phyloP scores from a whole-genome alignment of 2,329 filamentous ascomycete species.

The Neobulgaria alba region DNA sequence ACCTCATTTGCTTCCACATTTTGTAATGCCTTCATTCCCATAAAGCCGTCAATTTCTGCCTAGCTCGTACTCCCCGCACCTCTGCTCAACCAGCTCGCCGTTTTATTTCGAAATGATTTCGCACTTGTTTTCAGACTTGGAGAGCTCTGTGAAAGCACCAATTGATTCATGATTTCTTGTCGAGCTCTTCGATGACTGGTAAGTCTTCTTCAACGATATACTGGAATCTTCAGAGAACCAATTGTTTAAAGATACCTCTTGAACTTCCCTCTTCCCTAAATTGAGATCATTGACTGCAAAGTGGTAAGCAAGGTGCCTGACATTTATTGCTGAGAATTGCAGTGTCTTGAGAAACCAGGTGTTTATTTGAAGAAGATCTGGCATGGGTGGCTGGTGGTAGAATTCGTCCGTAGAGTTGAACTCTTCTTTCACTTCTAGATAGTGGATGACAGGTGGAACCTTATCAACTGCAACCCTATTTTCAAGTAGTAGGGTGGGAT shows the following conservation, averaged over 20 bases:
- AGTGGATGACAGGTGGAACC: slow-evolving; percentile 1
- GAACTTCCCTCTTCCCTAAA: background rate
- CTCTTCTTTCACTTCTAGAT: too few relatives aligned
- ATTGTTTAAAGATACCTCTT: background rate
- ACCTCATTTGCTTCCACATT: too few relatives aligned
- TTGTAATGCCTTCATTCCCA: too few relatives aligned
- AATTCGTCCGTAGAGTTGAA: background rate
- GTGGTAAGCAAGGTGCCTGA: background rate
- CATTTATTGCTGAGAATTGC: background rate
- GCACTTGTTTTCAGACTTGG: too few relatives aligned
- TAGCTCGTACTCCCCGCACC: too few relatives aligned
- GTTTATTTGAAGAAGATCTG: background rate
- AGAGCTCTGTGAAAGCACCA: too few relatives aligned
- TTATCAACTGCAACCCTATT: too few relatives aligned
- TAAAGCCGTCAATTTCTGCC: too few relatives aligned
- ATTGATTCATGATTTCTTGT: too few relatives aligned
- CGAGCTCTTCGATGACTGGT: background rate
- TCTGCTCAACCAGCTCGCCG: too few relatives aligned
- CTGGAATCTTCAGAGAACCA: background rate
- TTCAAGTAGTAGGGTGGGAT: background rate
- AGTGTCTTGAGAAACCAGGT: background rate
- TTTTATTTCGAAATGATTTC: too few relatives aligned
- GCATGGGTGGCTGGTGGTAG: background rate
- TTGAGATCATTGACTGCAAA: background rate
- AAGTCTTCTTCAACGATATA: background rate